Evolutionary conservation across 1,284 basidiomycete genomes (phyloP).

Genomic region (Trichosporon sp.): DNA sequence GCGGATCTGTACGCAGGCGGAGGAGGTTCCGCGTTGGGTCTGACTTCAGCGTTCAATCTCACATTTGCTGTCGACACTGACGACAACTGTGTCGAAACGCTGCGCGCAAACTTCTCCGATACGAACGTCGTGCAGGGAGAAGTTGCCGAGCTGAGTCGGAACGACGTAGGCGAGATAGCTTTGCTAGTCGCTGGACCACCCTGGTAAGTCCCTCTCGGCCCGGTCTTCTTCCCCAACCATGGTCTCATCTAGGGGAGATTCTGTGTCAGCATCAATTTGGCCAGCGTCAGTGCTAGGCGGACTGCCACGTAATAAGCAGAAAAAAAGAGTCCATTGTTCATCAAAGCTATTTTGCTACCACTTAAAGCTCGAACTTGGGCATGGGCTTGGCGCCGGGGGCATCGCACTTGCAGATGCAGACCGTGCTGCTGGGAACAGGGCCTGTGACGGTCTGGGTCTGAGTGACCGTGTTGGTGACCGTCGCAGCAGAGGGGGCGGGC

Average conservation of each 20-base stretch:
- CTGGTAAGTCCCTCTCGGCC: conserved; percentile 29
- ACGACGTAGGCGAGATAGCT: neutral
- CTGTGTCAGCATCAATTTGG: too few species aligned
- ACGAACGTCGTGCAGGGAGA: neutral
- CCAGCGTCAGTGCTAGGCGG: too few species aligned
- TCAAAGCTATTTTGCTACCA: too few species aligned
- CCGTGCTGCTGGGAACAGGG: neutral
- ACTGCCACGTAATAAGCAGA: too few species aligned
- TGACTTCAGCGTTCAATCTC: conserved; percentile 19
- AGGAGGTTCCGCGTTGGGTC: conserved; percentile 26
- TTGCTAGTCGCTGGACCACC: conserved; percentile 28
- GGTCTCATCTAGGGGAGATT: too few species aligned
- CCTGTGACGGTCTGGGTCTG: neutral
- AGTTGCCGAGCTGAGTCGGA: neutral
- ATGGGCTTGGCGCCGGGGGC: conserved; percentile 10
- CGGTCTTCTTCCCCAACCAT: neutral
- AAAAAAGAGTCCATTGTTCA: too few species aligned
- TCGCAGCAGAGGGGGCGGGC: neutral
- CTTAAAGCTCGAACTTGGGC: conserved; percentile 12
- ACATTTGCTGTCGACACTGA: conserved; percentile 24
- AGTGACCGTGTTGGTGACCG: neutral
- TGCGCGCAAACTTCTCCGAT: conserved; percentile 7
- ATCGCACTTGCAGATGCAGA: conserved; percentile 9
- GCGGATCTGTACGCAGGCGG: conserved; percentile 36
- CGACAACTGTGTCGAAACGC: conserved; percentile 12